Evolutionary conservation across 78 protist genomes (phyloP), one percentile per base, ranked within the genome.

Genomic region (Dictyostelium discoideum): DNA sequence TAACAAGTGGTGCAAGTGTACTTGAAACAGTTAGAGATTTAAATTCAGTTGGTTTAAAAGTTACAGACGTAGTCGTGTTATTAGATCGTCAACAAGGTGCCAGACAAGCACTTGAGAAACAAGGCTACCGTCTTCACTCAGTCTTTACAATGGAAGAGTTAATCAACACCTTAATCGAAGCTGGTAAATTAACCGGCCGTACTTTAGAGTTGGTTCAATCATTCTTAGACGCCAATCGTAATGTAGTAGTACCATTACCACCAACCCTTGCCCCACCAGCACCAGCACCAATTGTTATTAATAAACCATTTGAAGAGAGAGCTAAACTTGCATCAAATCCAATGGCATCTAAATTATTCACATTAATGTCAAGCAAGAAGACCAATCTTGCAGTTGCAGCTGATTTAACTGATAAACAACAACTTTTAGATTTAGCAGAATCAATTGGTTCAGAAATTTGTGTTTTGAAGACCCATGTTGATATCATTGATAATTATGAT

Each of bases 401-500:
- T 8, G 99, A 98, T 83, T 85, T 97, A 26, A 69, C 86, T 22
- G 20, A 9, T 22, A 48, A 74, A 20, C 92, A 65, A 9, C 97
- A 97, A 76, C 76, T 98, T 14, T 72, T 98, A 22, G 29, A 29
- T 16, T 42, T 97, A 9, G 98, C 98, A 0, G 97, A 93, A 3
- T 37, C 78, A 40, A 74, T 96, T 7, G 99, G 98, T 18, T 95
- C 98, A 0, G 92, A 98, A 72, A 96, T 97, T n/a, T 86, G 97
- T 85, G 83, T 95, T 7, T 69, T 98, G 72, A 98, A 98, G 86
- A 98, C 99, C 0, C 99, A 98, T 89, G 85, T 97, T 5, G 99
- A 98, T 85, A 96, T 98, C 46, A 29, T 98, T n/a, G 90, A 37
- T 3, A 98, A 98, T 84, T 98, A 87, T 32, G 86, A 89, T 32